Base-by-base conservation (phyloP, 2,329 filamentous ascomycete species). In the Ceratocystiopsis brevicomis region DNA sequence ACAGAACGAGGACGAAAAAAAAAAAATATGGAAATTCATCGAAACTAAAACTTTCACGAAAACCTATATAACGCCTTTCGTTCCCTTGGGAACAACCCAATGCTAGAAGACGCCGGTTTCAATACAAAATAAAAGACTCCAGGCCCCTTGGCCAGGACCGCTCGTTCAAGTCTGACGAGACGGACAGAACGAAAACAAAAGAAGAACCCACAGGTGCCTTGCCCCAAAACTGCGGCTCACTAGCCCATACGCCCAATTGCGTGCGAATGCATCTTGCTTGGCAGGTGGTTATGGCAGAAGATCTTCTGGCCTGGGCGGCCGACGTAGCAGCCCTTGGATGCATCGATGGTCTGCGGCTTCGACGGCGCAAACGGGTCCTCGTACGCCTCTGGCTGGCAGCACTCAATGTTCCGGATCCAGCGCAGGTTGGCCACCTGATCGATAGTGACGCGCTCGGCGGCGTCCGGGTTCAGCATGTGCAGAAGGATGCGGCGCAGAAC, bases 381-480 rank as follows among this genome's bases (percentile, higher is more conserved):
- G 55, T 76, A 80, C 47, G 66, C 71, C 52, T 87, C 81, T 5
- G 76, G 61, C 52, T 83, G 78, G 57, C 84, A 92, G 61, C 84
- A 90, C 52, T 87, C 81, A 37, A 86, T 72, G 42, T 68, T 71
- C 61, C 73, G 79, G 53, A 90, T 63, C 69, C 76, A 85, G n/a
- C 77, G 67, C 52, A 81, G 74, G 48, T 69, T 74, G 43, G 85
- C 61, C 1, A 83, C 75, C 1, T 83, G 73, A 8, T 68, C 61
- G 41, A 90, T 81, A 25, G 68, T 72, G 51, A 80, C 75, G 37
- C 86, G 79, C 55, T 75, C 75, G 9, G 62, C 59, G 0, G 86
- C 83, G 50, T 86, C 65, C 0, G 85, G 84, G 57, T 93, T 77
- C 32, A 93, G 68, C 85, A 94, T 92, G 56, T 73, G 76, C 41